Conservation (phyloP, 176 grass and related monocot species). For the Phyllostachys edulis region DNA sequence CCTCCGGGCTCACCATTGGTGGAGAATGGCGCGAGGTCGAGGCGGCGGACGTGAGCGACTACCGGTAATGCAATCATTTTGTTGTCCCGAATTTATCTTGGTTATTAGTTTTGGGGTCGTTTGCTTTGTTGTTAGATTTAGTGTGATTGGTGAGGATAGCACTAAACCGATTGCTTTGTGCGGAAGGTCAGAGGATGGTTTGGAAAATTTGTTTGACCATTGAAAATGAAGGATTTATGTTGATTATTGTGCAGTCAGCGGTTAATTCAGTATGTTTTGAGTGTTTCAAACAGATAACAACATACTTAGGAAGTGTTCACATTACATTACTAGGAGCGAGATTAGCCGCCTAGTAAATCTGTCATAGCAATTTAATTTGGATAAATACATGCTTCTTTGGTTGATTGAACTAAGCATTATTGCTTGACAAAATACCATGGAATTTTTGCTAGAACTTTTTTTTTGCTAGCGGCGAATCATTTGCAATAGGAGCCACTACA, state of each 20-base stretch:
- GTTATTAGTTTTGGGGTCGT: not conserved
- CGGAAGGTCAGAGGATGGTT: not conserved
- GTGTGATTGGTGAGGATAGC: not conserved
- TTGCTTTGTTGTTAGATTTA: conserved; percentile 7
- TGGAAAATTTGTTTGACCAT: not conserved
- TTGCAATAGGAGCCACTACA: not conserved
- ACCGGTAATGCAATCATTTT: conserved; percentile 62
- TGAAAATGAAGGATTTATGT: not conserved
- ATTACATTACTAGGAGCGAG: not conserved
- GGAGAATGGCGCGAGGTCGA: conserved; percentile 70
- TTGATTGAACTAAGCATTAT: not conserved
- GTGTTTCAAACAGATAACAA: not conserved
- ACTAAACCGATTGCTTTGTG: not conserved
- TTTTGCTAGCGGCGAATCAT: not conserved
- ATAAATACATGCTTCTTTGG: not conserved
- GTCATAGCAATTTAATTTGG: not conserved
- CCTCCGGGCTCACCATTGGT: too few relatives aligned
- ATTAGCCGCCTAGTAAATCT: not conserved
- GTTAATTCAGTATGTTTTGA: not conserved
- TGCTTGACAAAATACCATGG: not conserved
- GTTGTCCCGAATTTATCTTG: not conserved
- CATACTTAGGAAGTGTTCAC: not conserved
- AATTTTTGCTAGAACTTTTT: not conserved
- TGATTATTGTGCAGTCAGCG: not conserved
- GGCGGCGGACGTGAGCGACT: conserved; percentile 65